phyloP scores from a whole-genome alignment of 1,284 basidiomycete species.

The Ganoderma leucocontextum region DNA sequence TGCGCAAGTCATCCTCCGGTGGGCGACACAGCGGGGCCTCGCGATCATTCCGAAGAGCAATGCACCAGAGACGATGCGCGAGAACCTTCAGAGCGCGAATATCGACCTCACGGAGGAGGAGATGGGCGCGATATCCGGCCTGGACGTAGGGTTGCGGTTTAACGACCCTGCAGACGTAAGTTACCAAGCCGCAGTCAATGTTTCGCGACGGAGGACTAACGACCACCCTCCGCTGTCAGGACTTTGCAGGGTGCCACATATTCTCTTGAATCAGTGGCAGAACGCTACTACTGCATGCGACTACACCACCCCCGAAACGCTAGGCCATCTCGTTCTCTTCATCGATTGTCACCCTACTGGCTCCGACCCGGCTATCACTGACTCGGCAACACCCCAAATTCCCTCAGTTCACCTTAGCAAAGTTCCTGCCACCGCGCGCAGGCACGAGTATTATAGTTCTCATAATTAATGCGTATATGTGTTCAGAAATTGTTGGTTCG shows the following conservation, averaged over 20 bases:
- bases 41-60: constrained; percentile 38
- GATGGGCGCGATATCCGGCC: constrained; percentile 30
- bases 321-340: neutral
- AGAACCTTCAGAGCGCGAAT: constrained; percentile 33
- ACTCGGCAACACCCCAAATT: neutral
- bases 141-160: constrained; percentile 36
- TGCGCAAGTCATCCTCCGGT: constrained; percentile 37
- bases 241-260: constrained; percentile 34
- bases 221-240: constrained; percentile 9
- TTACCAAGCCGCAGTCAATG: neutral
- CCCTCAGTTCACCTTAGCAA: neutral
- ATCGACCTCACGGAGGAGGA: constrained; percentile 33
- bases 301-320: neutral
- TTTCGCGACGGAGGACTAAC: neutral
- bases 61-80: constrained; percentile 29
- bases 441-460: neutral
- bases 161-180: constrained; percentile 40
- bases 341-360: neutral
- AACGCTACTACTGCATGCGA: too few species aligned
- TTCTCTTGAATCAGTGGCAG: constrained; percentile 24
- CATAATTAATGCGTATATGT: neutral
- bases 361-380: neutral
- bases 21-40: constrained; percentile 39
- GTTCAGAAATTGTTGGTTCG: neutral
- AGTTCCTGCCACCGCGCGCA: neutral